These are phyloP conservation scores for Cenchrus fungigraminus DNA, from an alignment of 176 grass and related monocot species.

Conservation along the genomic window DNA sequence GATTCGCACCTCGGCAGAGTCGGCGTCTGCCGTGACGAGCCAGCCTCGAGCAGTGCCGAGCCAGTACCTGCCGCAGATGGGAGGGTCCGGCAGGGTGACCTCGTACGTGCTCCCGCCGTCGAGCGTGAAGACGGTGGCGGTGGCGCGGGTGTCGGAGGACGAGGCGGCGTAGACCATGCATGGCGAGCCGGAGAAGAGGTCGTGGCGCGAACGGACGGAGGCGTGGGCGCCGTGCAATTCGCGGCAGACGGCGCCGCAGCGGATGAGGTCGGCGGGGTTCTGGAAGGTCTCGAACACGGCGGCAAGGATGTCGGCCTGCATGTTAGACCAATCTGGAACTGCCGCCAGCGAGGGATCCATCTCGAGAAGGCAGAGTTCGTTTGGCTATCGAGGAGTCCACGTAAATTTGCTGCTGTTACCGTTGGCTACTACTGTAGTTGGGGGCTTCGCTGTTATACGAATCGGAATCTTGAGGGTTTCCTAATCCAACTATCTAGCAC, in stretches of 20 bases:
- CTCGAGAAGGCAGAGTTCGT: too few species aligned
- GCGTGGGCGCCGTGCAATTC: neutral
- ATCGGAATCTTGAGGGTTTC: too few species aligned
- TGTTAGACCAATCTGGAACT: too few species aligned
- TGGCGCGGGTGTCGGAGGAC: neutral
- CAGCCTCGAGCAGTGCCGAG: neutral
- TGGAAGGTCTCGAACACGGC: neutral
- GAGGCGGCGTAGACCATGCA: neutral
- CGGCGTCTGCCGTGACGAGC: neutral
- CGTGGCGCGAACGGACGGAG: neutral
- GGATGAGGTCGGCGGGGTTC: neutral
- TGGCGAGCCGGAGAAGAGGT: neutral
- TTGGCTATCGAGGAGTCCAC: too few species aligned
- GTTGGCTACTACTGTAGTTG: too few species aligned
- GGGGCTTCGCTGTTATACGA: too few species aligned
- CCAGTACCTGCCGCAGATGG: neutral
- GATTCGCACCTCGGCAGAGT: neutral
- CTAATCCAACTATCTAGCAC: too few species aligned
- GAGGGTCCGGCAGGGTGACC: neutral
- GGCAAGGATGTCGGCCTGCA: neutral
- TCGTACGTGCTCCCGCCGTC: neutral
- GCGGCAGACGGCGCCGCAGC: neutral
- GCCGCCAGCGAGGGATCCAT: too few species aligned
- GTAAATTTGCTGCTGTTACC: too few species aligned
- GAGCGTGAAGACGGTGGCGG: neutral